Percentiles rank a stretch among this genome's conserved stretches.
Evolutionary conservation across 495 filamentous ascomycete genomes (phyloP).

Genomic region (Neurospora sp.): DNA sequence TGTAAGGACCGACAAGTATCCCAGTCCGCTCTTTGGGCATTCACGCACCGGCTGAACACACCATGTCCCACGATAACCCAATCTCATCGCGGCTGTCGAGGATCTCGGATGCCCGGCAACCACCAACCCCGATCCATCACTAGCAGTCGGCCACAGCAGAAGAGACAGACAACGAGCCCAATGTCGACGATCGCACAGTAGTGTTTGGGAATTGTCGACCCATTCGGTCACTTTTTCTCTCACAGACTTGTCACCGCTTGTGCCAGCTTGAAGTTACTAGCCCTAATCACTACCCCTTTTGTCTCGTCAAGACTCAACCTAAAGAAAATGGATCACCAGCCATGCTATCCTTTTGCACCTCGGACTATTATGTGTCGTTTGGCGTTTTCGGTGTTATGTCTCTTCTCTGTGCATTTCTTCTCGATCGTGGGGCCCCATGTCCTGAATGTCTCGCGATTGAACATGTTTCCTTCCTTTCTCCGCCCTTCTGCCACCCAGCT

Average conservation of each 20-base stretch:
- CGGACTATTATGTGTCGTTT: background rate
- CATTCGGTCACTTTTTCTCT: background rate
- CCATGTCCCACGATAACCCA: background rate
- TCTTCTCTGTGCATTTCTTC: background rate
- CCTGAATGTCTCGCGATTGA: background rate
- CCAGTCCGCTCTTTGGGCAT: background rate
- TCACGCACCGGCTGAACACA: background rate
- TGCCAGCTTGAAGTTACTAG: background rate
- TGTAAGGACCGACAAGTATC: background rate
- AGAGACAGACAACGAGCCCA: background rate
- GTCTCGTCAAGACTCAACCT: background rate
- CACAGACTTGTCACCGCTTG: background rate
- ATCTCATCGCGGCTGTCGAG: background rate
- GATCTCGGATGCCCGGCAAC: background rate
- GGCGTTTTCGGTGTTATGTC: background rate
- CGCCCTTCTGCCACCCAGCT: background rate
- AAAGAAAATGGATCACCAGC: background rate
- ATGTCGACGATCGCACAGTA: background rate
- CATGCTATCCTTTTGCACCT: background rate
- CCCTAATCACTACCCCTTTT: background rate
- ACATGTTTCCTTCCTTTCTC: background rate
- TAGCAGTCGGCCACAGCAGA: background rate
- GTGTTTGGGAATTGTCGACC: background rate
- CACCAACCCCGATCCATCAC: background rate
- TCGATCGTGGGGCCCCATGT: background rate